Conservation (phyloP, 2,329 filamentous ascomycete species). For the Pseudogymnoascus sp. region DNA sequence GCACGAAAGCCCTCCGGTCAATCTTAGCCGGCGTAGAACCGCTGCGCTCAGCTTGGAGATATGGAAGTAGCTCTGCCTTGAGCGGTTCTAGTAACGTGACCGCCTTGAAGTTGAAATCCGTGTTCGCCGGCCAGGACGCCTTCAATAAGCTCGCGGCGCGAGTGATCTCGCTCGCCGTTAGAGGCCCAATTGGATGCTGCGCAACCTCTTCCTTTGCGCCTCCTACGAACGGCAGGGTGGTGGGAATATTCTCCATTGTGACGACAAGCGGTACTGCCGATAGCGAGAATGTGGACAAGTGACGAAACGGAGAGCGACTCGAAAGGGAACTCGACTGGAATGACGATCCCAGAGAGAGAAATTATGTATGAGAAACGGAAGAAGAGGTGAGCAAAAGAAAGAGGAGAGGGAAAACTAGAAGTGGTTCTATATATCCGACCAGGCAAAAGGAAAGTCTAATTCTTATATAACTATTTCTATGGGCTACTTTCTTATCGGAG, state of each 20-base stretch:
- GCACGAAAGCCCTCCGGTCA: slow-evolving; percentile 44
- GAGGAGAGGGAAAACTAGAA: background rate
- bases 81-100: slow-evolving; percentile 52
- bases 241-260: background rate
- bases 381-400: background rate
- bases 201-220: slow-evolving; percentile 17
- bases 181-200: slow-evolving; percentile 51
- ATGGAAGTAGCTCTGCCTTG: slow-evolving; percentile 44
- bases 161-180: slow-evolving; percentile 49
- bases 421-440: background rate
- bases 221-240: slow-evolving; percentile 5
- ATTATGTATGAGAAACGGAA: background rate
- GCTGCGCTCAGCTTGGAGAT: slow-evolving; percentile 41
- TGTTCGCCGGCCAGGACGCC: slow-evolving; percentile 45
- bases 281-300: background rate
- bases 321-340: background rate
- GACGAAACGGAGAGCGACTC: background rate
- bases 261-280: background rate
- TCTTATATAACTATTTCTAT: background rate
- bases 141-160: slow-evolving; percentile 42
- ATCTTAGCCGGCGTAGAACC: slow-evolving; percentile 35
- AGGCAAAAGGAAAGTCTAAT: slow-evolving; percentile 2
- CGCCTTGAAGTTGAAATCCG: slow-evolving; percentile 53
- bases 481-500: slow-evolving; percentile 8
- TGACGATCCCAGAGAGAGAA: background rate